Conservation (phyloP, 2,329 filamentous ascomycete species). For the Pyrenochaeta sp. region DNA sequence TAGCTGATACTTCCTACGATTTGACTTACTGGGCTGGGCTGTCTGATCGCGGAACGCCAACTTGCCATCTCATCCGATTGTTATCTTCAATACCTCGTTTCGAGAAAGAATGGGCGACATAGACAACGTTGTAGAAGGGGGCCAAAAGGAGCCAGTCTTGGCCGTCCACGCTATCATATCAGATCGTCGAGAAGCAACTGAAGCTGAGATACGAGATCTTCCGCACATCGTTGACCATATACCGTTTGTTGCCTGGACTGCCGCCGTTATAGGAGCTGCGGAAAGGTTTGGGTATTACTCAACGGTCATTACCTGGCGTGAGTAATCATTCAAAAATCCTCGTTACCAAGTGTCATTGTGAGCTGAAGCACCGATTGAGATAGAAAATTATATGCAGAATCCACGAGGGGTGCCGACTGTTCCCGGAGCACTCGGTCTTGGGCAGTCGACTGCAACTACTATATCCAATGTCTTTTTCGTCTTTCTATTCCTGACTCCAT, state of each 20-base stretch:
- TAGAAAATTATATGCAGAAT: constrained; percentile 38
- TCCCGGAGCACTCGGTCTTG: constrained; percentile 31
- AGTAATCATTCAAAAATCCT: neutral
- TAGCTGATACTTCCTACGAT: neutral
- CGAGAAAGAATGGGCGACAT: neutral
- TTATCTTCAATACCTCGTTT: neutral
- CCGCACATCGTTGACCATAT: constrained; percentile 16
- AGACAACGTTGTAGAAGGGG: neutral
- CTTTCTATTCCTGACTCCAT: constrained; percentile 26
- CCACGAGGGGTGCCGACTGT: constrained; percentile 17
- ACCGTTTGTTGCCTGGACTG: constrained; percentile 16
- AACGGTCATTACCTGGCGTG: constrained; percentile 7
- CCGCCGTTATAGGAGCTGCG: constrained; percentile 12
- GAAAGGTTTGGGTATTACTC: constrained; percentile 17
- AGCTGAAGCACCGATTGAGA: neutral
- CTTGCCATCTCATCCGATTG: neutral
- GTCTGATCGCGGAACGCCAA: neutral
- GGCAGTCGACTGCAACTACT: constrained; percentile 28
- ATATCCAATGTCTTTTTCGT: constrained; percentile 24
- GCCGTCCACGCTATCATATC: neutral
- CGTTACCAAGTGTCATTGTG: neutral
- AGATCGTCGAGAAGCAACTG: constrained; percentile 1
- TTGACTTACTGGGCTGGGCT: neutral
- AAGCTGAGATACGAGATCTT: constrained; percentile 14
- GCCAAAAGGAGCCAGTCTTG: neutral